Evolutionary conservation across 2,329 filamentous ascomycete species (phyloP).

Genomic region (Aureobasidium lini): DNA sequence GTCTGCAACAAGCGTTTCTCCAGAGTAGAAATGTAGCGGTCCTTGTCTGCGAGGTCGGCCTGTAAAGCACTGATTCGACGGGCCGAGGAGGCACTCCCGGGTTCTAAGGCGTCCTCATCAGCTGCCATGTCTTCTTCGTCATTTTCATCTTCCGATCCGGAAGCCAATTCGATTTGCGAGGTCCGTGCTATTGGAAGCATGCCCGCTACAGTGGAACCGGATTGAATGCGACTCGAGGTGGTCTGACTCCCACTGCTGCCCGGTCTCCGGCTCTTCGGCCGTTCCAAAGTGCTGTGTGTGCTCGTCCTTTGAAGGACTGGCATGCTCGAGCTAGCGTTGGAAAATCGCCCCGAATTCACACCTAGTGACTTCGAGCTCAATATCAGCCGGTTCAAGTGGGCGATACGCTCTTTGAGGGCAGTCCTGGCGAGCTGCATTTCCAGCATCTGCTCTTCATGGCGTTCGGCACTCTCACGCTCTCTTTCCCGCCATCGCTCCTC

Average conservation of each 20-base stretch:
- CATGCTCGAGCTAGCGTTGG: constrained; percentile 34
- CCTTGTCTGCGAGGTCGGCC: constrained; percentile 93
- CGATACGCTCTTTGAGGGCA: constrained; percentile 92
- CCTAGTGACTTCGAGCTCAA: constrained; percentile 92
- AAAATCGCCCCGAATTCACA: constrained; percentile 72
- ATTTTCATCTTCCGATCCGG: constrained; percentile 27
- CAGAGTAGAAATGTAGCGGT: constrained; percentile 87
- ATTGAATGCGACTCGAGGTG: constrained; percentile 25
- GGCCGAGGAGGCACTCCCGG: constrained; percentile 66
- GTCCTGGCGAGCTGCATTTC: constrained; percentile 97
- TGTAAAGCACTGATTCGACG: constrained; percentile 90
- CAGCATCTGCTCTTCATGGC: constrained; percentile 94
- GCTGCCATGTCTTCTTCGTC: constrained; percentile 51
- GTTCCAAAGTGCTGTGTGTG: constrained; percentile 28
- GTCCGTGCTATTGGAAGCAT: constrained; percentile 23
- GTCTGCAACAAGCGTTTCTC: constrained; percentile 91
- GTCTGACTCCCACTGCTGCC: constrained; percentile 10
- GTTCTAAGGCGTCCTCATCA: constrained; percentile 27
- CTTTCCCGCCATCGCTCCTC: constrained; percentile 62
- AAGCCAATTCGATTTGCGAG: constrained; percentile 20
- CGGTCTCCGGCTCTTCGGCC: constrained; percentile 6
- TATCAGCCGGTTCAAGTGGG: constrained; percentile 91
- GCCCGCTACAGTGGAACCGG: constrained; percentile 26
- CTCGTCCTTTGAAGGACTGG: constrained; percentile 31
- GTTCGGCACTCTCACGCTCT: constrained; percentile 72